Evolutionary conservation across 805 yeast species (phyloP), one percentile per base, ranked within the genome.

Genomic region (Candida railenensis): DNA sequence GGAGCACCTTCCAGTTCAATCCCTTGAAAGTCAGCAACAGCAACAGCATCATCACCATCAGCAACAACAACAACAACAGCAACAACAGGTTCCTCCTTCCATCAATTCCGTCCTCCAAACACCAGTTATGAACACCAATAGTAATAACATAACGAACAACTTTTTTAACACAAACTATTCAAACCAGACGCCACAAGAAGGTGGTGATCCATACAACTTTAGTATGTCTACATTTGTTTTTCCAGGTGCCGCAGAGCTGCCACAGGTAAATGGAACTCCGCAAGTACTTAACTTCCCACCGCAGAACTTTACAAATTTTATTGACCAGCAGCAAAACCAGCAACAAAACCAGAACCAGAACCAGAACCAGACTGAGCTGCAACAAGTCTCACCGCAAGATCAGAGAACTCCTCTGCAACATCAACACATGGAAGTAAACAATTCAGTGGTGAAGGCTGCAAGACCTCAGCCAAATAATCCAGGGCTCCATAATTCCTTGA

Each of bases 111-210:
- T 41, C 5, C 37, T 62, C 28, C 70, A 63, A 47, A 55, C 66
- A 1, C 69, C 71, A 8, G 55, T 61, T 15, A 47, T 59, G 44
- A 66, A 67, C 45, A 53, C 52, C 15, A 30, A 49, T 7, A 54
- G 66, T 49, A 67, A 67, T 48, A 67, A 66, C 49, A 67, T 67
- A 38, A 67, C 74, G 38, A 67, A 63, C 49, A 61, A 58, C 45
- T 68, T 54, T 49, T 67, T 68, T 57, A 62, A 62, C 48, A 57
- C 65, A 3, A 61, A 59, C 48, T 62, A 59, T 49, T 49, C 58
- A 14, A 51, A 47, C 45, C 39, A 16, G 45, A 36, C 39, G 8
- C 39, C 39, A 3, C 34, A 16, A 32, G 42, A 28, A 8, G 22
- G 22, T 28, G 16, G 9, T 16, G 42, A 39, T 15, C 33, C 34